A percentile compares a stretch with the other conserved stretches of the same genome.
Evolutionary conservation across 768 basidiomycete genomes (phyloP).

Genomic region (Podaxis sp.): DNA sequence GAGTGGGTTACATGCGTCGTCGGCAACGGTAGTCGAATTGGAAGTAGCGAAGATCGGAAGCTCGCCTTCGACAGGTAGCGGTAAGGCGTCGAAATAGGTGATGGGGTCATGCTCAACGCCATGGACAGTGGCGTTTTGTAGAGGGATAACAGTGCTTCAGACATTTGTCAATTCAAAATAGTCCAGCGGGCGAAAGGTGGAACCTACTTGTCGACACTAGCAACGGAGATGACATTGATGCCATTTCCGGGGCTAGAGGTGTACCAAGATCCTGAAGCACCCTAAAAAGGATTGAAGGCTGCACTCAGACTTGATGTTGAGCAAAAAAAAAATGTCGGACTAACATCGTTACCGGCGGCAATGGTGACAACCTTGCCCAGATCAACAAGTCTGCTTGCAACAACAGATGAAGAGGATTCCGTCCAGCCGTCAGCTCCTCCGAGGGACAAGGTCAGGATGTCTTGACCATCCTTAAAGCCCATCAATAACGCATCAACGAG

Average conservation of each 20-base stretch:
- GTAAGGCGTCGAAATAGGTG: conserved; percentile 48
- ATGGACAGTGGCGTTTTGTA: conserved; percentile 50
- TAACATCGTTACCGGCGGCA: conserved; percentile 52
- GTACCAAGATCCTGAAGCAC: conserved; percentile 58
- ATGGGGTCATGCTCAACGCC: conserved; percentile 45
- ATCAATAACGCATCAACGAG: conserved; percentile 46
- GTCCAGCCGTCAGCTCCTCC: conserved; percentile 66
- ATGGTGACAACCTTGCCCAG: conserved; percentile 60
- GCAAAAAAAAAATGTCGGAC: not conserved
- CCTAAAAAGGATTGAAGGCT: conserved; percentile 22
- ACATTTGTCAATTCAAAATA: not conserved
- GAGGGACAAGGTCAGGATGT: conserved; percentile 65
- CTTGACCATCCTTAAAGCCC: conserved; percentile 47
- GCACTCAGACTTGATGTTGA: not conserved
- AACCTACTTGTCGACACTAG: conserved; percentile 48
- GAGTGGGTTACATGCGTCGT: conserved; percentile 58
- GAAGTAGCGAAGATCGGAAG: conserved; percentile 58
- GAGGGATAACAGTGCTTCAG: conserved; percentile 46
- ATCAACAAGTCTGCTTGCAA: conserved; percentile 53
- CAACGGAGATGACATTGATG: conserved; percentile 52
- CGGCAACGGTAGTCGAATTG: conserved; percentile 43
- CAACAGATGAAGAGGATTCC: conserved; percentile 44
- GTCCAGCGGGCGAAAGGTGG: not conserved
- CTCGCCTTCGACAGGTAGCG: conserved; percentile 40
- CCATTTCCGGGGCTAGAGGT: conserved; percentile 49